These are phyloP conservation scores for Pleochaeta shiraiana DNA, from an alignment of 2,329 filamentous ascomycete species.

Conservation along the genomic window DNA sequence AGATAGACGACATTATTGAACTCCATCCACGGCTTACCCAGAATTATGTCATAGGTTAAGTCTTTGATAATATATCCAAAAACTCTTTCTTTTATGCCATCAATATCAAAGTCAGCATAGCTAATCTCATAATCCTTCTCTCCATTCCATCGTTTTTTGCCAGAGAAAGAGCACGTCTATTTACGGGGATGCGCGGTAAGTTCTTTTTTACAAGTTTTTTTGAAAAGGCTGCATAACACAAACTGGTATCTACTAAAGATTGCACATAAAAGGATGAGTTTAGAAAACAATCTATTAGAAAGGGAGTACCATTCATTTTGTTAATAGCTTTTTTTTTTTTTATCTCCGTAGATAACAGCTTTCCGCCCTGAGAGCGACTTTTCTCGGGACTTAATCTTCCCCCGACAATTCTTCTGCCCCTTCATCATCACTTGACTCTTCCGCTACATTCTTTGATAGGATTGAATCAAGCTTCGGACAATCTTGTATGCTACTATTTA, in stretches of 20 bases:
- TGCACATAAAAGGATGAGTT: background rate
- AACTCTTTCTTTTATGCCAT: too few relatives aligned
- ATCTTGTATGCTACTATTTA: too few relatives aligned
- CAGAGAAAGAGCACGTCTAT: too few relatives aligned
- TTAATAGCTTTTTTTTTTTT: background rate
- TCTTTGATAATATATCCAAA: too few relatives aligned
- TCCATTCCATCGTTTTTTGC: background rate
- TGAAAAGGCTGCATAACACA: background rate
- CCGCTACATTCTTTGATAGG: too few relatives aligned
- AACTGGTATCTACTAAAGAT: background rate
- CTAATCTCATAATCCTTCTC: too few relatives aligned
- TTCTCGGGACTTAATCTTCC: background rate
- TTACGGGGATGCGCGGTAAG: background rate
- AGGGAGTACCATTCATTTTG: background rate
- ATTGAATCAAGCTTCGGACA: too few relatives aligned
- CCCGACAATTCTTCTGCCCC: background rate
- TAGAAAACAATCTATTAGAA: background rate
- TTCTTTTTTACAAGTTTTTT: background rate
- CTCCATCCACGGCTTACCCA: too few relatives aligned
- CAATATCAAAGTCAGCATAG: too few relatives aligned
- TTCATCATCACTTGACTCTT: background rate
- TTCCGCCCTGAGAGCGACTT: background rate
- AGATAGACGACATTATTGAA: too few relatives aligned
- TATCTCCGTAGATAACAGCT: background rate
- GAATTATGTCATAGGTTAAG: too few relatives aligned